A percentile compares a stretch with the other conserved stretches of the same genome.
Evolutionary conservation across 2,329 filamentous ascomycete genomes (phyloP).

Genomic region (Penicillium sp.): DNA sequence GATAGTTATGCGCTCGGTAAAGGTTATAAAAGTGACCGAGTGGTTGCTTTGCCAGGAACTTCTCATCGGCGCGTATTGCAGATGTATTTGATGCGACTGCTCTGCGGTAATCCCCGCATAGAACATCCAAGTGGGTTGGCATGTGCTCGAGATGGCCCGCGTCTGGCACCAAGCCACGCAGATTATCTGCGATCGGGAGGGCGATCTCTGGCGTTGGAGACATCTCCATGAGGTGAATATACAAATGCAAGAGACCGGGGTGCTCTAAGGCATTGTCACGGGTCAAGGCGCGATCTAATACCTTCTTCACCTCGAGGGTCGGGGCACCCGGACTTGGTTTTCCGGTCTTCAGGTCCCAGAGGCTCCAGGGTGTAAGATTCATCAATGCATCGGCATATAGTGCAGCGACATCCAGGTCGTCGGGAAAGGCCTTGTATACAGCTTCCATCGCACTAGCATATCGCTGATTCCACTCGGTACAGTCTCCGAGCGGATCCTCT

Average conservation of each 20-base stretch:
- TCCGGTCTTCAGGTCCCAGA: slow-evolving; percentile 66
- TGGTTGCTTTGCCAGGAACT: slow-evolving; percentile 63
- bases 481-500: slow-evolving; percentile 53
- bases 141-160: slow-evolving; percentile 75
- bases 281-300: slow-evolving; percentile 63
- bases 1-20: slow-evolving; percentile 74
- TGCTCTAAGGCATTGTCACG: slow-evolving; percentile 58
- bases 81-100: slow-evolving; percentile 69
- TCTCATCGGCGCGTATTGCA: slow-evolving; percentile 70
- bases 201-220: slow-evolving; percentile 67
- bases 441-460: slow-evolving; percentile 66
- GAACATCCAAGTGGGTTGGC: slow-evolving; percentile 75
- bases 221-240: slow-evolving; percentile 82
- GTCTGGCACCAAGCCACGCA: slow-evolving; percentile 70
- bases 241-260: slow-evolving; percentile 73
- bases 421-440: slow-evolving; percentile 57
- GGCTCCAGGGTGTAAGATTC: slow-evolving; percentile 67
- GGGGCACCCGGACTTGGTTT: slow-evolving; percentile 58
- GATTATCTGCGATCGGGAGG: slow-evolving; percentile 61
- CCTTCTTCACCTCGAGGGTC: slow-evolving; percentile 61
- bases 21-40: slow-evolving; percentile 73
- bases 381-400: slow-evolving; percentile 69
- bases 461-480: slow-evolving; percentile 58
- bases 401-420: slow-evolving; percentile 65
- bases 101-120: slow-evolving; percentile 70